Percentiles rank a stretch among this genome's conserved stretches.
Evolutionary conservation across 768 basidiomycete species (phyloP).

Genomic region (Thelephora ganbajun): DNA sequence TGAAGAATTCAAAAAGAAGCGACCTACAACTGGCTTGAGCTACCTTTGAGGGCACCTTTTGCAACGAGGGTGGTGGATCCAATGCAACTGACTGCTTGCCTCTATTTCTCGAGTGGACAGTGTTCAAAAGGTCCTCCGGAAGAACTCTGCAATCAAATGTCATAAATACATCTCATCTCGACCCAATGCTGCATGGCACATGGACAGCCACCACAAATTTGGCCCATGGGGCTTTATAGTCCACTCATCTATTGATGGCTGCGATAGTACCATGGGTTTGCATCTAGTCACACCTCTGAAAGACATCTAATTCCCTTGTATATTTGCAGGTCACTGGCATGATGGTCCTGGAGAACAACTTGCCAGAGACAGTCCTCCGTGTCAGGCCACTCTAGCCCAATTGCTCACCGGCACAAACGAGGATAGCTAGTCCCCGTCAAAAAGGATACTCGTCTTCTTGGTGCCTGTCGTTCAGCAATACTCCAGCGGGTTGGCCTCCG

Average conservation of each 20-base stretch:
- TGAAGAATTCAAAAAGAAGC: neutral
- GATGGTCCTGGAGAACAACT: too few relatives aligned
- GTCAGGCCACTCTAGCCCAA: too few relatives aligned
- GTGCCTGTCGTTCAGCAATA: too few relatives aligned
- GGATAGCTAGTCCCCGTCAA: too few relatives aligned
- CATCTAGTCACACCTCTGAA: neutral
- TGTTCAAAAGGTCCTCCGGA: neutral
- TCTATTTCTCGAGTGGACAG: neutral
- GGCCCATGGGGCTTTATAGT: slow-evolving; percentile 18
- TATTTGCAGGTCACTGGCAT: too few relatives aligned
- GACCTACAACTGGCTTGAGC: neutral
- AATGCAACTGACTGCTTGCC: neutral
- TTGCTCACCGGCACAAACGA: too few relatives aligned
- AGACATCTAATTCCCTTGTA: too few relatives aligned
- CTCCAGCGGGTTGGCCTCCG: too few relatives aligned
- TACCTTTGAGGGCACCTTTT: neutral
- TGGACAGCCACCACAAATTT: slow-evolving; percentile 24
- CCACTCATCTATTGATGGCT: slow-evolving; percentile 20
- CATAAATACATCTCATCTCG: slow-evolving; percentile 18
- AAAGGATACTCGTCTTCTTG: too few relatives aligned
- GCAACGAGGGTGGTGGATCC: neutral
- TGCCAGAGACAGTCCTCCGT: too few relatives aligned
- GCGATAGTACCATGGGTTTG: slow-evolving; percentile 18
- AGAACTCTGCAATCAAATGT: slow-evolving; percentile 5
- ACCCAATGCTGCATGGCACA: slow-evolving; percentile 22